Conservation (phyloP, 371 early-diverging fungal genomes). For the Chytridium lagenaria region DNA sequence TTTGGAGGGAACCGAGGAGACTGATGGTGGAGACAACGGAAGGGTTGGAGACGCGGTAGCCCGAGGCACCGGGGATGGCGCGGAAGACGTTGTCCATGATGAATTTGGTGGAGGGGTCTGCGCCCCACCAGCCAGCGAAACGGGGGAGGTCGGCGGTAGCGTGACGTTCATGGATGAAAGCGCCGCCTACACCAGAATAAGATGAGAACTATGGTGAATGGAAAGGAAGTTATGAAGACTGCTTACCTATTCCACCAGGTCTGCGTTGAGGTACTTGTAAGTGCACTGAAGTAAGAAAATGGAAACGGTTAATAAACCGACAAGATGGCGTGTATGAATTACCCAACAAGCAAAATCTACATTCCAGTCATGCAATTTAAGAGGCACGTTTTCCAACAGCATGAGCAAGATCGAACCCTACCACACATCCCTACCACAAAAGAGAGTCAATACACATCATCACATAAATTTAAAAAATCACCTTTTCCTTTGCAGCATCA, state of each 20-base stretch:
- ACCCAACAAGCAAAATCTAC: slow-evolving; percentile 98
- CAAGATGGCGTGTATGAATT: not conserved
- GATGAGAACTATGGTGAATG: too few relatives aligned
- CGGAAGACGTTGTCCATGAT: slow-evolving; percentile 64
- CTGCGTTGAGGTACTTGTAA: slow-evolving; percentile 96
- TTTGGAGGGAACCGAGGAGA: slow-evolving; percentile 77
- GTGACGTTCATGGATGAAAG: slow-evolving; percentile 76
- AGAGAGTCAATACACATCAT: not conserved
- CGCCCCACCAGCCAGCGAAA: slow-evolving; percentile 96
- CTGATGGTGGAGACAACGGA: slow-evolving; percentile 73
- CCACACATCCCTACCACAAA: slow-evolving; percentile 36
- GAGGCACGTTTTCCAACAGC: slow-evolving; percentile 92
- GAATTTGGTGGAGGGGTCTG: slow-evolving; percentile 64
- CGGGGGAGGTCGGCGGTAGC: slow-evolving; percentile 33
- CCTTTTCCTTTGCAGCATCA: slow-evolving; percentile 78
- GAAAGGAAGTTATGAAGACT: slow-evolving; percentile 82
- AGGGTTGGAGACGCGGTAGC: slow-evolving; percentile 91
- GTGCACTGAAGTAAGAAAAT: slow-evolving; percentile 66
- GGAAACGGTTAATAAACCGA: not conserved
- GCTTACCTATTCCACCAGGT: slow-evolving; percentile 93
- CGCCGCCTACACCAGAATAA: slow-evolving; percentile 56
- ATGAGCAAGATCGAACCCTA: slow-evolving; percentile 96
- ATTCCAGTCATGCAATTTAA: slow-evolving; percentile 91
- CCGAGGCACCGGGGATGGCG: slow-evolving; percentile 82
- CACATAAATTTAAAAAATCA: slow-evolving; percentile 36